Evolutionary conservation across 768 basidiomycete genomes (phyloP), one percentile per base, ranked within the genome.

Genomic region (Leccinellum luteum): DNA sequence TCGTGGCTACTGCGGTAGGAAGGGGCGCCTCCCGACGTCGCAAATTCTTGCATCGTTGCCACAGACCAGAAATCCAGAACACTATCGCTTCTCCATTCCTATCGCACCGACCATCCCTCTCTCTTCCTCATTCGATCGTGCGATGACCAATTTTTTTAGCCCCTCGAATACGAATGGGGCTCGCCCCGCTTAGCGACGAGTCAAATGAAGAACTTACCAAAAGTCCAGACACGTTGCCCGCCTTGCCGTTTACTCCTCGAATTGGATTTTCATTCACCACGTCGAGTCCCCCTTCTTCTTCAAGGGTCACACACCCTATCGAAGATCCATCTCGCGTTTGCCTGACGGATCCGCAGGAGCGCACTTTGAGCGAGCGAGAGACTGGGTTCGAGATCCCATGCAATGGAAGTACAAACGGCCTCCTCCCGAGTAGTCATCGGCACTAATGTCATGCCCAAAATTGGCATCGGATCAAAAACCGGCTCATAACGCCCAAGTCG

Each of bases 221-320:
- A 19, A 54, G 8, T 28, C 34, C 5, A 21, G 9, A 64, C 64
- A 65, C 64, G 60, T 65, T 64, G 50, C 32, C 47, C 43, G 41
- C 27, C 23, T 44, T 23, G 43, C 41, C 63, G 21, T 51, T 47
- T 14, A 35, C 28, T n/a, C 19, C 43, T 21, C 2, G 10, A 21
- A 45, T 28, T 44, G 49, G 30, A 25, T 30, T 51, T 31, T 31
- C 14, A 6, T 8, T 48, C 30, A 14, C 35, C 31, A 35, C 27
- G 12, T 3, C 27, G 38, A 21, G 17, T 17, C 17, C 31, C 38
- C 21, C 2, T n/a, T 44, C 1, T 43, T 15, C 54, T 28, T 28
- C 6, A 54, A 62, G 64, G 64, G 59, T 44, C 59, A 27, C 14
- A 19, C 27, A 38, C 17, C 17, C 35, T 23, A 9, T 13, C 25